A percentile compares a stretch with the other conserved stretches of the same genome.
phyloP scores from a whole-genome alignment of 257 asterid species.

The Mentha longifolia region DNA sequence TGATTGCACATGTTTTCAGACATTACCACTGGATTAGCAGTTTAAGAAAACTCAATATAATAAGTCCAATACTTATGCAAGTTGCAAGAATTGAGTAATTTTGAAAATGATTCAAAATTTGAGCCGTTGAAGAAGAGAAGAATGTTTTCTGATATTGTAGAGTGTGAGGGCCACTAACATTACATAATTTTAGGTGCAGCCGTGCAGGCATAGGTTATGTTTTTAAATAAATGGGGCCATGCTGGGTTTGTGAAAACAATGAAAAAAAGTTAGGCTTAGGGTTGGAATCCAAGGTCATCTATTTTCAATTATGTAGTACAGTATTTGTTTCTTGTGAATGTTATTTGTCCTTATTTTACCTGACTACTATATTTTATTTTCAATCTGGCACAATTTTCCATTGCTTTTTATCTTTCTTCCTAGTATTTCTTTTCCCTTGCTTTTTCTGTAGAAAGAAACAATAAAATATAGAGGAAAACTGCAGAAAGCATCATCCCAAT shows the following conservation, averaged over 20 bases:
- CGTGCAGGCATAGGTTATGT: constrained; percentile 6
- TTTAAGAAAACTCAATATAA: no score
- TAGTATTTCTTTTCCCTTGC: neutral
- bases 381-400: constrained; percentile 3
- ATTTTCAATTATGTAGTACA: neutral
- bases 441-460: neutral
- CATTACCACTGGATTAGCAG: neutral
- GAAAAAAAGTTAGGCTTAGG: neutral
- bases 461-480: constrained; percentile 1
- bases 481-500: constrained; percentile 2
- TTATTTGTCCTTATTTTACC: constrained; percentile 36
- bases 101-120: neutral
- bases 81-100: neutral
- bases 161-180: constrained; percentile 10
- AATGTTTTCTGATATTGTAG: constrained; percentile 29
- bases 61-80: no score
- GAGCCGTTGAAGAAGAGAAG: neutral
- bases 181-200: constrained; percentile 12
- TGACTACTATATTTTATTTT: neutral
- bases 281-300: constrained; percentile 42
- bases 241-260: neutral
- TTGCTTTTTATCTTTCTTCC: neutral
- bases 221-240: neutral
- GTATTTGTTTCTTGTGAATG: constrained; percentile 36
- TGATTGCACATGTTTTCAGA: neutral